These are phyloP conservation scores for Malus sieversii DNA, from an alignment of 306 rosid genomes.

Conservation along the genomic window DNA sequence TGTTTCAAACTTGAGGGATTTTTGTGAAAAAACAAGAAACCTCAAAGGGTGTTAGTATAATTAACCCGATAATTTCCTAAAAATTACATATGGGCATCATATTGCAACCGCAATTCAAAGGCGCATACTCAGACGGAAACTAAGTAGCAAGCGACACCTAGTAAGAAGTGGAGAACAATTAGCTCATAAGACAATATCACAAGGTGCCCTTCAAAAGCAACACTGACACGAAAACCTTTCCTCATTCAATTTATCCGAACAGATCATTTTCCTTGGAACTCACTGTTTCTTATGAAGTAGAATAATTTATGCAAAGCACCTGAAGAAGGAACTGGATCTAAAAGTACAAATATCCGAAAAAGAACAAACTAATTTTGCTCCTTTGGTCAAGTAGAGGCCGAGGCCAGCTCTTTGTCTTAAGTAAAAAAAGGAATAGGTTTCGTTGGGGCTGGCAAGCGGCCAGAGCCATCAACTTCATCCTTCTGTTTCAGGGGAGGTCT, in stretches of 20 bases:
- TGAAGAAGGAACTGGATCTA: not conserved
- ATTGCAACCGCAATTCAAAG: too few relatives aligned
- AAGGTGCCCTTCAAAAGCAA: too few relatives aligned
- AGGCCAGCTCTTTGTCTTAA: slow-evolving; percentile 28
- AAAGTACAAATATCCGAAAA: slow-evolving; percentile 1
- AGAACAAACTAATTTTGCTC: not conserved
- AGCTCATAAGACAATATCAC: too few relatives aligned
- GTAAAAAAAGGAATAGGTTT: slow-evolving; percentile 74
- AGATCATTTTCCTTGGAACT: not conserved
- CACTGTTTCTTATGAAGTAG: not conserved
- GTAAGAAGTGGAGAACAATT: too few relatives aligned
- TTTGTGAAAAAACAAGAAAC: too few relatives aligned
- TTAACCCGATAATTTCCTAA: not conserved
- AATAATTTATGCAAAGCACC: not conserved
- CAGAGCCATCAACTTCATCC: slow-evolving; percentile 82
- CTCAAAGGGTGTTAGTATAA: too few relatives aligned
- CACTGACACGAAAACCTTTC: not conserved
- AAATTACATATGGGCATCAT: too few relatives aligned
- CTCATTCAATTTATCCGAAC: not conserved
- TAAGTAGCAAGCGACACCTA: too few relatives aligned
- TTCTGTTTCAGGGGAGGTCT: slow-evolving; percentile 89
- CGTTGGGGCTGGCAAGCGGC: slow-evolving; percentile 89
- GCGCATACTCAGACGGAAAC: too few relatives aligned
- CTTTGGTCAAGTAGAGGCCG: slow-evolving; percentile 18
- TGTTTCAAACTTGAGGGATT: too few relatives aligned